These are phyloP conservation scores for Pyrenochaeta sp. DNA, from an alignment of 2,329 filamentous ascomycete species.

Conservation along the genomic window DNA sequence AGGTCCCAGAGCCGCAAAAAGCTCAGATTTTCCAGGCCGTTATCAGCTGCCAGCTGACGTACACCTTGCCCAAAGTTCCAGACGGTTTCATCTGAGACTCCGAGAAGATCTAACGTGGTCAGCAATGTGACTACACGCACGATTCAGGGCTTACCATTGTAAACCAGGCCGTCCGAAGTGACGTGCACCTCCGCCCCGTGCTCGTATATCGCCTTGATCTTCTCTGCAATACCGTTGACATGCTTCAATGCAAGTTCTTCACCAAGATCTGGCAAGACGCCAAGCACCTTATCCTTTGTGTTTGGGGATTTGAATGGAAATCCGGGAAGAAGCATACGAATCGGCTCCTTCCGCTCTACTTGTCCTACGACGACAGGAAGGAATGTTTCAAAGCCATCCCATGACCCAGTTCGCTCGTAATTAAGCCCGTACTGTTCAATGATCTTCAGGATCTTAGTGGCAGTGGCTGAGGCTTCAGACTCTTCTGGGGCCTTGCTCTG, in stretches of 20 bases:
- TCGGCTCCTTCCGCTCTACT: slow-evolving; percentile 25
- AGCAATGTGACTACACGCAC: background rate
- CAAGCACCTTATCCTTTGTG: slow-evolving; percentile 61
- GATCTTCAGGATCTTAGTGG: slow-evolving; percentile 22
- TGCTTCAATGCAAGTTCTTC: slow-evolving; percentile 54
- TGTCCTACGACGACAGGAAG: slow-evolving; percentile 25
- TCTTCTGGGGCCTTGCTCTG: background rate
- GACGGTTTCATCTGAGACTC: slow-evolving; percentile 52
- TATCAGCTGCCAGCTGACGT: slow-evolving; percentile 19
- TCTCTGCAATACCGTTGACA: slow-evolving; percentile 51
- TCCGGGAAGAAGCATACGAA: slow-evolving; percentile 57
- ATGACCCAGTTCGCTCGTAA: slow-evolving; percentile 30
- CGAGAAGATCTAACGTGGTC: slow-evolving; percentile 47
- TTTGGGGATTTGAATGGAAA: slow-evolving; percentile 71
- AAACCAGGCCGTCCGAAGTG: slow-evolving; percentile 54
- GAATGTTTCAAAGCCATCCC: slow-evolving; percentile 34
- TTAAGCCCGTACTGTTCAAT: slow-evolving; percentile 33
- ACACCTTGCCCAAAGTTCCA: slow-evolving; percentile 47
- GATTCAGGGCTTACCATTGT: slow-evolving; percentile 37
- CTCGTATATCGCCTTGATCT: slow-evolving; percentile 50
- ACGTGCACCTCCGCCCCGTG: slow-evolving; percentile 53
- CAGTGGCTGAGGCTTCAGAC: slow-evolving; percentile 7
- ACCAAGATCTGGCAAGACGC: slow-evolving; percentile 52
- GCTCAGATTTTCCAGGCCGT: slow-evolving; percentile 26
- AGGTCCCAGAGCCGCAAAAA: slow-evolving; percentile 29